Percentiles rank a stretch among this genome's conserved stretches.
Evolutionary conservation across 257 asterid species (phyloP).

Genomic region (Avicennia marina): DNA sequence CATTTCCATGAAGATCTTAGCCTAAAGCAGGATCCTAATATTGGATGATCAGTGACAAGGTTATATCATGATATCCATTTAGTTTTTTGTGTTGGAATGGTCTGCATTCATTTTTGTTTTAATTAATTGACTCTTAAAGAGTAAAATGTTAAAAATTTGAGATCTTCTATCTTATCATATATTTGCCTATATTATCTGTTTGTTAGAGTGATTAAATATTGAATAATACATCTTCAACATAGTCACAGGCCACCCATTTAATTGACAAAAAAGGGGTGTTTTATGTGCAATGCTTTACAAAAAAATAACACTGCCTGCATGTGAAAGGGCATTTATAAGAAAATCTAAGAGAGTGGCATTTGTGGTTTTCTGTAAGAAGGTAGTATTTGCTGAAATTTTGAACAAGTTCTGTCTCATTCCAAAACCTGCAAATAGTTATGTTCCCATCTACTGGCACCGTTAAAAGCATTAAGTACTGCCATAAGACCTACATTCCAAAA

Average conservation of each 20-base stretch:
- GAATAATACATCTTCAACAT: too few species aligned
- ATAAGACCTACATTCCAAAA: background rate
- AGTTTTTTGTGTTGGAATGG: background rate
- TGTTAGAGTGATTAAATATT: too few species aligned
- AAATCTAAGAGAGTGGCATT: background rate
- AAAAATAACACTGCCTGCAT: too few species aligned
- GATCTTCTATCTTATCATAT: background rate
- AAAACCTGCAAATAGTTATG: too few species aligned
- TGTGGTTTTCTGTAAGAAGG: too few species aligned
- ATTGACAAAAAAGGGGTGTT: too few species aligned
- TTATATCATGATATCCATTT: constrained; percentile 10
- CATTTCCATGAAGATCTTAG: background rate
- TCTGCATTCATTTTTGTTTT: constrained; percentile 1
- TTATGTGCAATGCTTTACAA: too few species aligned
- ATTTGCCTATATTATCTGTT: background rate
- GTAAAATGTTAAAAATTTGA: background rate
- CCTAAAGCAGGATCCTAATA: background rate
- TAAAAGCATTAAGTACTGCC: background rate
- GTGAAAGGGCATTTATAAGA: too few species aligned
- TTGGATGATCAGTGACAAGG: constrained; percentile 7
- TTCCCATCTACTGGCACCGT: background rate
- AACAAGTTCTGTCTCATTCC: too few species aligned
- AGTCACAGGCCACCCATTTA: too few species aligned
- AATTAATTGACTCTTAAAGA: background rate
- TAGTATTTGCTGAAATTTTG: background rate